These are phyloP conservation scores for Globisporangium nagaii DNA, from an alignment of 352 stramenopile genomes.

Conservation along the genomic window DNA sequence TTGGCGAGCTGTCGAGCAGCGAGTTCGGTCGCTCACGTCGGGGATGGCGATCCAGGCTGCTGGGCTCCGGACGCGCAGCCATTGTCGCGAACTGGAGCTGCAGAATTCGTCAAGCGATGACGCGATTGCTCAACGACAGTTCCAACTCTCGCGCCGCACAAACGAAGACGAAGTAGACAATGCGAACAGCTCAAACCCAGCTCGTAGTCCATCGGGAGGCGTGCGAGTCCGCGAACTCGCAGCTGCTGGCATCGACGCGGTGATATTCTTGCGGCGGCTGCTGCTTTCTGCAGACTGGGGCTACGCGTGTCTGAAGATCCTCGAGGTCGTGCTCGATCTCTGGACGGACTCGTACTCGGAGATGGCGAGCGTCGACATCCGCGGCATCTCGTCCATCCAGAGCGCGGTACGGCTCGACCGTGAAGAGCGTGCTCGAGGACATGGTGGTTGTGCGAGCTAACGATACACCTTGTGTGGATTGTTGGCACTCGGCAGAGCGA, in stretches of 20 bases:
- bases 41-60: not conserved
- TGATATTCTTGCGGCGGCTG: not conserved
- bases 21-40: not conserved
- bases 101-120: not conserved
- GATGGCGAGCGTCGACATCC: constrained; percentile 49
- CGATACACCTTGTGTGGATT: not conserved
- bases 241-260: not conserved
- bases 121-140: not conserved
- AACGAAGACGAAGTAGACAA: too few species aligned
- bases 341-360: constrained; percentile 61
- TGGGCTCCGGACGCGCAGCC: not conserved
- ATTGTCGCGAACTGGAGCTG: not conserved
- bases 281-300: constrained; percentile 13
- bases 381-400: constrained; percentile 37
- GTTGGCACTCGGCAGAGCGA: not conserved
- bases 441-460: too few species aligned
- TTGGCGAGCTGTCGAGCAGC: not conserved
- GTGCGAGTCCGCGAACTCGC: not conserved
- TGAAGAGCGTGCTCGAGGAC: too few species aligned
- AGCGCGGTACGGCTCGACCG: constrained; percentile 15
- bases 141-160: not conserved
- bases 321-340: constrained; percentile 32
- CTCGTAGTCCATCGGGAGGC: not conserved
- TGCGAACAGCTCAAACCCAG: not conserved
- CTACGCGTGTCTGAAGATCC: constrained; percentile 20